A percentile compares a stretch with the other conserved stretches of the same genome.
These are phyloP conservation scores for Santalum album DNA, from an alignment of 164 flowering plant species.

Conservation along the genomic window DNA sequence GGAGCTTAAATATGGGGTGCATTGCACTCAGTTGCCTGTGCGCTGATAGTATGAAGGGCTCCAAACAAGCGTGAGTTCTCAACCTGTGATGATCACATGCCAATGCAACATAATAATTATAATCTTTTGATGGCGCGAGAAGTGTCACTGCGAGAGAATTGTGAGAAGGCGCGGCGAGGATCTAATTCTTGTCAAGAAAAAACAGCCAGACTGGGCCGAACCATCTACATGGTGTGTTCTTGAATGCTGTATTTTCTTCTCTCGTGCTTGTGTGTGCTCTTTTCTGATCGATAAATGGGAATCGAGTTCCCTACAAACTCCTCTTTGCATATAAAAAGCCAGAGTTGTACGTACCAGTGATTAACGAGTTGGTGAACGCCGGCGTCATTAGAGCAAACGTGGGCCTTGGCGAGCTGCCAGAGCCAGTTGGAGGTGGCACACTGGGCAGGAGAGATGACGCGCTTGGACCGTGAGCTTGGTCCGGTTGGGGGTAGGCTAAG, in stretches of 20 bases:
- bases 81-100: constrained; percentile 53
- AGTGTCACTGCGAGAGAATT: too few relatives aligned
- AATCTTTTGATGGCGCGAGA: too few relatives aligned
- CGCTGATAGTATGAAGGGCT: constrained; percentile 85
- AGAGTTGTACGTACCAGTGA: constrained; percentile 57
- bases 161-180: too few relatives aligned
- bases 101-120: too few relatives aligned
- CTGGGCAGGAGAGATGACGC: constrained; percentile 61
- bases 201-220: too few relatives aligned
- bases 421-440: constrained; percentile 70
- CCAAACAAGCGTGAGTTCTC: constrained; percentile 76
- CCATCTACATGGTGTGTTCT: too few relatives aligned
- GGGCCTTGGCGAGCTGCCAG: constrained; percentile 93
- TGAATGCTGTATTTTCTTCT: too few relatives aligned
- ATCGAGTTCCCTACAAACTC: too few relatives aligned
- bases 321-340: too few relatives aligned
- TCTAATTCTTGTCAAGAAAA: too few relatives aligned
- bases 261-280: too few relatives aligned
- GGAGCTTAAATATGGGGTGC: constrained; percentile 91
- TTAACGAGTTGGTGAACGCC: constrained; percentile 86
- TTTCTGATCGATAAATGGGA: too few relatives aligned
- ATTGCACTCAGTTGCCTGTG: constrained; percentile 85
- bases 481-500: constrained; percentile 29
- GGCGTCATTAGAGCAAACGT: constrained; percentile 88
- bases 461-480: constrained; percentile 34